A percentile compares a stretch with the other conserved stretches of the same genome.
These are phyloP conservation scores for Mycena citricolor DNA, from an alignment of 1,284 basidiomycete genomes.

Conservation along the genomic window DNA sequence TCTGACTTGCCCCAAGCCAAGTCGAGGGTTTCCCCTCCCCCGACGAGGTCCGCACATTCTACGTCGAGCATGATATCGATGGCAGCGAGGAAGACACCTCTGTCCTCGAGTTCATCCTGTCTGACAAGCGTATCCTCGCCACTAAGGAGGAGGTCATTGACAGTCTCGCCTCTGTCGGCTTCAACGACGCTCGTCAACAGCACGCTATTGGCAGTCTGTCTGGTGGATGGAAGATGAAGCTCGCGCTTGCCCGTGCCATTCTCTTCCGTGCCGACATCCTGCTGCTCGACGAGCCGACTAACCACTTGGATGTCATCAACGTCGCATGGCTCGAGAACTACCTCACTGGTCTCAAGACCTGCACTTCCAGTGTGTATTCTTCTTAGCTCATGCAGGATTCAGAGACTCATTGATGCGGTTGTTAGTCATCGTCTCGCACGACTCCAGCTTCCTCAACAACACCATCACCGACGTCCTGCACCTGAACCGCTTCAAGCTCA, in stretches of 20 bases:
- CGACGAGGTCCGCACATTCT: conserved; percentile 95
- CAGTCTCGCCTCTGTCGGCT: conserved; percentile 89
- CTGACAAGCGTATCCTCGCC: conserved; percentile 79
- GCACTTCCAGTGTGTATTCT: conserved; percentile 79
- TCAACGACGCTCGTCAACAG: conserved; percentile 83
- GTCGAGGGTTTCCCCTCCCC: conserved; percentile 97
- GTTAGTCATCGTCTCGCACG: conserved; percentile 97
- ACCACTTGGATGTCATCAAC: conserved; percentile 97
- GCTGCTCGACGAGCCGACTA: conserved; percentile 96
- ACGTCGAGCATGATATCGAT: conserved; percentile 98
- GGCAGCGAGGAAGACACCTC: conserved; percentile 91
- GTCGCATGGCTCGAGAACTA: conserved; percentile 97
- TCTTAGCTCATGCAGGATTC: conserved; percentile 20
- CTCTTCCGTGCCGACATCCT: conserved; percentile 99
- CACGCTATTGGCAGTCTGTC: conserved; percentile 90
- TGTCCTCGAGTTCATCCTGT: conserved; percentile 84
- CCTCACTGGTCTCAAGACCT: conserved; percentile 83
- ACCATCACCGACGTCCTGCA: conserved; percentile 98
- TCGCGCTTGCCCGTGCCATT: conserved; percentile 97
- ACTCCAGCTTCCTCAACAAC: conserved; percentile 98
- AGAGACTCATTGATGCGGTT: conserved; percentile 24
- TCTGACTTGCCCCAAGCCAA: conserved; percentile 50
- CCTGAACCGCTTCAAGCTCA: conserved; percentile 98
- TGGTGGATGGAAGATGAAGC: conserved; percentile 99
- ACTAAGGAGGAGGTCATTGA: conserved; percentile 70